Base-by-base conservation (phyloP, 2,329 filamentous ascomycete genomes). In the Pyrenophora teres region DNA sequence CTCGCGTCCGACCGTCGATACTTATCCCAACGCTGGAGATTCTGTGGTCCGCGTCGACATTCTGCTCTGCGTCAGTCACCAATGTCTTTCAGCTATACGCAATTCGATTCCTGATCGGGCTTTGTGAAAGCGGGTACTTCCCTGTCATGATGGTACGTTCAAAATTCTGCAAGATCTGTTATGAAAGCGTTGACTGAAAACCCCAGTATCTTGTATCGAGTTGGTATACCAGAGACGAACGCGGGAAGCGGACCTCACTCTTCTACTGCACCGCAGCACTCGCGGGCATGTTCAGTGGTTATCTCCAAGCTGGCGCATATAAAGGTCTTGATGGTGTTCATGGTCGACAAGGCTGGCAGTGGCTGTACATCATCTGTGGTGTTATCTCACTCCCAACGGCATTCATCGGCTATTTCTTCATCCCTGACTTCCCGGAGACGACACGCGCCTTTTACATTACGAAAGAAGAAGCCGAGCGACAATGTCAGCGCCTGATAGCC, bases 311-410 rank as follows among this genome's bases (percentile, higher is more conserved):
- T 12, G 69, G 67, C 19, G 68, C 63, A 4, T 71, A 71, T 42
- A 67, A 60, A 5, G 65, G 68, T 25, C 51, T 72, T 12, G 61
- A 70, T 39, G 66, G 68, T n/a, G 42, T 40, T 35, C 46, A 57
- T 23, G 60, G 69, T 23, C 40, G 60, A 52, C 54, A 59, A 38
- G 65, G 60, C 1, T 67, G 62, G 64, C 65, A 65, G 27, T 55
- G 52, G 51, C 52, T 70, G 1, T 72, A 67, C 52, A 69, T 70
- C 32, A 56, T 71, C 18, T 70, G 65, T 46, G 67, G 65, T 2
- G 57, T 70, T 19, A 78, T 78, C 43, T 77, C 76, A 6, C 54
- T 77, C 32, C 78, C 73, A 31, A 76, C 75, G 40, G 77, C 69
- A 6, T 69, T 78, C 16, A 69, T 75, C 32, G 78, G 77, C 16